A percentile compares a stretch with the other conserved stretches of the same genome.
These are phyloP conservation scores for Breviolum minutum DNA, from an alignment of 73 alveolate species.

Conservation along the genomic window DNA sequence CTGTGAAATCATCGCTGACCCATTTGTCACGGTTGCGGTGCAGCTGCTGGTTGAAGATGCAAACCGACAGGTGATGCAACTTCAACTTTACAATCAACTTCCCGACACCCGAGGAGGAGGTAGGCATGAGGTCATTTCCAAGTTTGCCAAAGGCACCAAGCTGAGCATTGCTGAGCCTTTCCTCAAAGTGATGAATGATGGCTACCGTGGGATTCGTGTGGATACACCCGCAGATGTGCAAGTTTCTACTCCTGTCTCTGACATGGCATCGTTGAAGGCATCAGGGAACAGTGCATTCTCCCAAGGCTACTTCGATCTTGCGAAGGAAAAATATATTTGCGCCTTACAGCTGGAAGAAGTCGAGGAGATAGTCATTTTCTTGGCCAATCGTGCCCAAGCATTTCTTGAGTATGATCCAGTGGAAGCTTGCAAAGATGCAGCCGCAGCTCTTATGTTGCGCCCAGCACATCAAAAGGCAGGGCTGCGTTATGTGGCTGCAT, in stretches of 20 bases:
- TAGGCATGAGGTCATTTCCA: neutral
- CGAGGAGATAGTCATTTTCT: neutral
- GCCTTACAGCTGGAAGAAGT: constrained; percentile 30
- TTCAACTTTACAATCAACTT: constrained; percentile 46
- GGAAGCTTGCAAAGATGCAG: constrained; percentile 60
- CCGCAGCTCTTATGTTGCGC: constrained; percentile 25
- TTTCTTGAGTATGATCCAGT: neutral
- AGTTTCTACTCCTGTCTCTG: neutral
- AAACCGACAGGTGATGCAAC: neutral
- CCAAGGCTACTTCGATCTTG: constrained; percentile 19
- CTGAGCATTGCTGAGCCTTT: constrained; percentile 60
- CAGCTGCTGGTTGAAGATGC: constrained; percentile 27
- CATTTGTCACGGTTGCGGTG: neutral
- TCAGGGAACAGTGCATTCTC: neutral
- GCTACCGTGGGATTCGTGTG: constrained; percentile 38
- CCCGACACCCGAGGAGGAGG: neutral
- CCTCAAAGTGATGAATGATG: constrained; percentile 22
- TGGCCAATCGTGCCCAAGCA: constrained; percentile 60
- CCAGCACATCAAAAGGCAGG: constrained; percentile 35
- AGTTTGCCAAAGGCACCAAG: constrained; percentile 43
- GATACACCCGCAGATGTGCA: constrained; percentile 41
- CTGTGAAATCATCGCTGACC: neutral
- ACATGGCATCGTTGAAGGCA: neutral
- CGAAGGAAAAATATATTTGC: neutral
- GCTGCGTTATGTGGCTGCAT: constrained; percentile 22